phyloP scores from a whole-genome alignment of 2,329 filamentous ascomycete genomes.

The Teratosphaeria epicoccoides region DNA sequence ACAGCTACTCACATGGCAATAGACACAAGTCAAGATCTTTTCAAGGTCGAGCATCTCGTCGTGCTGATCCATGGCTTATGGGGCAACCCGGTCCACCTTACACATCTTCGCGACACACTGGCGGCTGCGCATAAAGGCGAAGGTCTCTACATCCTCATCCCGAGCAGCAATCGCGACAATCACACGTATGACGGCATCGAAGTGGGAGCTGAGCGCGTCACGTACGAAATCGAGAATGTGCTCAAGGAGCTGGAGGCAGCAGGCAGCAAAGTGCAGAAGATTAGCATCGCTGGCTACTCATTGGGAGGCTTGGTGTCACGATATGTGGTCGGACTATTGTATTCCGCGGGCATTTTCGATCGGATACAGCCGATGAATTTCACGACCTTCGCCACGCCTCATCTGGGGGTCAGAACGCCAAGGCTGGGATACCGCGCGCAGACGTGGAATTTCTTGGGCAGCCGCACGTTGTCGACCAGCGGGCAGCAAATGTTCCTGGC shows the following conservation, averaged over 20 bases:
- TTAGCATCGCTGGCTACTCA: constrained; percentile 84
- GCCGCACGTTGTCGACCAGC: constrained; percentile 68
- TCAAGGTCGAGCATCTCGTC: constrained; percentile 52
- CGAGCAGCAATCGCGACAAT: constrained; percentile 62
- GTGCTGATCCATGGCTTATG: constrained; percentile 70
- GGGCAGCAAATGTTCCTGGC: constrained; percentile 81
- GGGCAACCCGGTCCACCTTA: constrained; percentile 68
- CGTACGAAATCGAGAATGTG: constrained; percentile 54
- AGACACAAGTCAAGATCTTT: constrained; percentile 6
- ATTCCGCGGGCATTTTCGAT: constrained; percentile 71
- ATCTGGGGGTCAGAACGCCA: constrained; percentile 47
- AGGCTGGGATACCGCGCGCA: constrained; percentile 32
- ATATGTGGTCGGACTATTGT: constrained; percentile 75
- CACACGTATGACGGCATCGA: constrained; percentile 61
- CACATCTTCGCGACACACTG: constrained; percentile 55
- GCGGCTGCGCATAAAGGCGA: constrained; percentile 52
- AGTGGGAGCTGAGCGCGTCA: constrained; percentile 55
- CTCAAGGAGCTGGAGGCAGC: constrained; percentile 39
- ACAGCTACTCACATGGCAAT: not conserved
- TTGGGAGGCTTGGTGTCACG: constrained; percentile 77
- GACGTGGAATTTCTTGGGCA: constrained; percentile 68
- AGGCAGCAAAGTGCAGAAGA: constrained; percentile 36
- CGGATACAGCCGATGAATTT: constrained; percentile 80
- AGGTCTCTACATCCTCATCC: constrained; percentile 57
- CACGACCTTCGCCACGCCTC: constrained; percentile 76